These are phyloP conservation scores for Cucurbita maxima DNA, from an alignment of 306 rosid species.

Conservation along the genomic window DNA sequence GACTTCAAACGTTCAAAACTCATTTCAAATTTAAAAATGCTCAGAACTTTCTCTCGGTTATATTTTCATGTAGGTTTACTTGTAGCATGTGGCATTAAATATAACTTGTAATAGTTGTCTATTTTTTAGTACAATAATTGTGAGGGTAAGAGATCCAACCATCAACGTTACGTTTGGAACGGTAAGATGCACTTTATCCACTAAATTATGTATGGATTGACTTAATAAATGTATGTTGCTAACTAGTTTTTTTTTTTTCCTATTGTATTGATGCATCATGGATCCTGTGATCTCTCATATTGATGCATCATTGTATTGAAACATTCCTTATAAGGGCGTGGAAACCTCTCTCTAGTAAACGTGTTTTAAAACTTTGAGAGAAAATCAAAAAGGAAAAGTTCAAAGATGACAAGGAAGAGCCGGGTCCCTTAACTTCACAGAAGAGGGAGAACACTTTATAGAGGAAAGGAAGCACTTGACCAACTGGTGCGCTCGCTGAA, in stretches of 20 bases:
- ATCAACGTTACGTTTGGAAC: background rate
- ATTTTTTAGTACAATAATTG: background rate
- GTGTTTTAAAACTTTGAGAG: too few species aligned
- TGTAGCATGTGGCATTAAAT: background rate
- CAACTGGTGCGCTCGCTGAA: too few species aligned
- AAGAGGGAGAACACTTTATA: too few species aligned
- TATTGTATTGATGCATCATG: background rate
- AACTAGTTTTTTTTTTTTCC: background rate
- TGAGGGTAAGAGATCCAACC: background rate
- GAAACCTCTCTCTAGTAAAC: too few species aligned
- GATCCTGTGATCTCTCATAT: background rate
- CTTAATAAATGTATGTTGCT: background rate
- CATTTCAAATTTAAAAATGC: background rate
- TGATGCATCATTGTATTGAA: too few species aligned
- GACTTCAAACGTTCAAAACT: background rate
- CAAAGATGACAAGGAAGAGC: too few species aligned
- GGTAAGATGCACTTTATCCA: background rate
- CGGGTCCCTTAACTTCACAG: too few species aligned
- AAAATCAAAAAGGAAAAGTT: too few species aligned
- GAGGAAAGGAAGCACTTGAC: too few species aligned
- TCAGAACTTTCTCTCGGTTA: background rate
- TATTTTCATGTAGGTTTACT: background rate
- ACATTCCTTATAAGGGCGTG: too few species aligned
- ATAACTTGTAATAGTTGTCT: background rate
- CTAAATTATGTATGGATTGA: background rate